Percentiles rank a stretch among this genome's conserved stretches.
phyloP scores from a whole-genome alignment of 805 yeast species.

The Kodamaea leandrae region DNA sequence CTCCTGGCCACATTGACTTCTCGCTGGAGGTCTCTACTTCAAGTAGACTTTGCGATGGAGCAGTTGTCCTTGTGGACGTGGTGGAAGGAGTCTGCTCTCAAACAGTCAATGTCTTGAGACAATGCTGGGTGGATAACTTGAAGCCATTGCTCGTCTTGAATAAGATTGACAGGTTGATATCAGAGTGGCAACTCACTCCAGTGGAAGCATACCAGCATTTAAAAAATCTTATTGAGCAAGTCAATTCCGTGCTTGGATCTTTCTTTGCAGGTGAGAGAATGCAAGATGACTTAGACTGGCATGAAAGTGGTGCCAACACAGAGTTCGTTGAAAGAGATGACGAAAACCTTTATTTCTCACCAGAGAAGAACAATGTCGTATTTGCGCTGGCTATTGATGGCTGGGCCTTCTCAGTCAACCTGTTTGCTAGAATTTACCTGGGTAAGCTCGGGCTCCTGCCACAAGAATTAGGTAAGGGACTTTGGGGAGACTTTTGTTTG shows the following conservation, averaged over 20 bases:
- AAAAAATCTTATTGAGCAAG: constrained; percentile 80
- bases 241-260: constrained; percentile 90
- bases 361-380: constrained; percentile 83
- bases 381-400: constrained; percentile 94
- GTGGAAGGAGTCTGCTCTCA: constrained; percentile 99
- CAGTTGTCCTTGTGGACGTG: constrained; percentile 90
- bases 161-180: constrained; percentile 82
- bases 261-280: constrained; percentile 91
- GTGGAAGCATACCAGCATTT: constrained; percentile 82
- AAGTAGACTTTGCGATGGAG: constrained; percentile 94
- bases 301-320: constrained; percentile 56
- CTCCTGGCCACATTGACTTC: constrained; percentile 99
- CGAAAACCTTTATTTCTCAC: constrained; percentile 79
- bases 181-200: constrained; percentile 80
- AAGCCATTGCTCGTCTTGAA: constrained; percentile 86
- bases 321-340: constrained; percentile 76
- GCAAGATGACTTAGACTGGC: constrained; percentile 78
- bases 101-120: constrained; percentile 90
- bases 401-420: constrained; percentile 93
- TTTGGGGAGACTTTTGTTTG: constrained; percentile 92
- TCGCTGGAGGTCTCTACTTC: constrained; percentile 96
- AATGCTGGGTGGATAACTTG: constrained; percentile 91
- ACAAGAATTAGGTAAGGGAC: constrained; percentile 72
- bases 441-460: constrained; percentile 81
- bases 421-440: constrained; percentile 84